phyloP scores from a whole-genome alignment of 2,329 filamentous ascomycete genomes.

The Neonectria magnoliae region DNA sequence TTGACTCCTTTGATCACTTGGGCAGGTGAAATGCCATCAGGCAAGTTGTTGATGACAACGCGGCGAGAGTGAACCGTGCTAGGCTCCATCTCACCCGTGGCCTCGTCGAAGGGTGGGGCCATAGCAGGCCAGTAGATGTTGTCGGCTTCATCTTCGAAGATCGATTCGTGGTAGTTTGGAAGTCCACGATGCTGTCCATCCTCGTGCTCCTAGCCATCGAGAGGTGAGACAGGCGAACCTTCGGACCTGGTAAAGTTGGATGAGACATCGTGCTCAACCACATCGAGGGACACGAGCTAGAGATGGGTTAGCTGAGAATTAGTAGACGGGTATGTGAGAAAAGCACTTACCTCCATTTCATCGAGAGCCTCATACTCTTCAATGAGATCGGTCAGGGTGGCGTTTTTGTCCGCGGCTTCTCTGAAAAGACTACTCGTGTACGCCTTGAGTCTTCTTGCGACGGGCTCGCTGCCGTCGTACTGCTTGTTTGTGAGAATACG shows the following conservation, averaged over 20 bases:
- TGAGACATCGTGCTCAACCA: background rate
- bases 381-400: background rate
- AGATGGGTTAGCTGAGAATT: background rate
- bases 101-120: slow-evolving; percentile 6
- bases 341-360: background rate
- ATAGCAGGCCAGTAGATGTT: background rate
- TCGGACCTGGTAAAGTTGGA: background rate
- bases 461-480: background rate
- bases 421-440: background rate
- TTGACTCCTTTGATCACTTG: slow-evolving; percentile 37
- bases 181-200: background rate
- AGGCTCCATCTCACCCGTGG: background rate
- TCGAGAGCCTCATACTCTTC: background rate
- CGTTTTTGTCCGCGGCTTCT: background rate
- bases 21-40: background rate
- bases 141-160: background rate
- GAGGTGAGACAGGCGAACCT: background rate
- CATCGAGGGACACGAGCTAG: background rate
- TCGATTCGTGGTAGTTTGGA: background rate
- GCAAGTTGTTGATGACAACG: slow-evolving; percentile 39
- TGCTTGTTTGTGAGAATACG: background rate
- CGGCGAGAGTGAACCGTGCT: slow-evolving; percentile 29
- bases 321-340: too few relatives aligned
- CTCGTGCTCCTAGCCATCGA: background rate
- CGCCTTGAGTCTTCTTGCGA: background rate